Percentiles rank a stretch among this genome's conserved stretches.
phyloP scores from a whole-genome alignment of 1,284 basidiomycete species.

The Calocybe gambosa region DNA sequence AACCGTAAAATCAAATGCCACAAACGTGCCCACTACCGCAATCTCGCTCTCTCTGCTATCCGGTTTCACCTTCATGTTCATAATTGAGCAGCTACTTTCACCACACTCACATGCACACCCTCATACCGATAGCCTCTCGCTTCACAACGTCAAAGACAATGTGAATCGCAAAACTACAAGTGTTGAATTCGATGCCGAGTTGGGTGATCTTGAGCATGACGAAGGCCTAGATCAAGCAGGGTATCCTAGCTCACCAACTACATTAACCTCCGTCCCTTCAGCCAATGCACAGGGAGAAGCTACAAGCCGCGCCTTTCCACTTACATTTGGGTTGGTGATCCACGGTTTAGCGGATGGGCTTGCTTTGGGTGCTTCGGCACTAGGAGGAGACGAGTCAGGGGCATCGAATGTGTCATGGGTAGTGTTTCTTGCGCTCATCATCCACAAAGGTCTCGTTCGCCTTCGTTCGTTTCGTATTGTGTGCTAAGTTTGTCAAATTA shows the following conservation, averaged over 20 bases:
- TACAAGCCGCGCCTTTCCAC: conserved; percentile 44
- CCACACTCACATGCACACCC: conserved; percentile 33
- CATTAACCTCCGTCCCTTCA: conserved; percentile 8
- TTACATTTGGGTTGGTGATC: conserved; percentile 79
- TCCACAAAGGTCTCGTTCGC: conserved; percentile 74
- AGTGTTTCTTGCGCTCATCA: conserved; percentile 81
- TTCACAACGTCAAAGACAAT: conserved; percentile 20
- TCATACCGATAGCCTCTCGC: conserved; percentile 17
- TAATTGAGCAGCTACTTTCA: conserved; percentile 59
- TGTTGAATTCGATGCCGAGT: conserved; percentile 56
- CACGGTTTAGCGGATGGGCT: conserved; percentile 90
- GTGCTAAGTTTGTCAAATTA: conserved; percentile 23
- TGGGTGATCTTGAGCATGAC: conserved; percentile 43
- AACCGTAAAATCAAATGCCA: conserved; percentile 32
- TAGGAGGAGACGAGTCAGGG: conserved; percentile 29
- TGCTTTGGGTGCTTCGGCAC: conserved; percentile 75
- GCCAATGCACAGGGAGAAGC: conserved; percentile 7
- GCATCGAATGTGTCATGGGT: conserved; percentile 58
- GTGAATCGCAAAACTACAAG: conserved; percentile 18
- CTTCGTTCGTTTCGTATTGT: background rate
- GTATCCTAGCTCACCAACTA: conserved; percentile 17
- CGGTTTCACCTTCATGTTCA: conserved; percentile 84
- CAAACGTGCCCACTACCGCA: conserved; percentile 40
- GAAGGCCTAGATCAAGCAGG: conserved; percentile 22
- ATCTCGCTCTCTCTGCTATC: conserved; percentile 72